These are phyloP conservation scores for Penicillium dipodomyicola DNA, from an alignment of 495 filamentous ascomycete genomes.

Conservation along the genomic window DNA sequence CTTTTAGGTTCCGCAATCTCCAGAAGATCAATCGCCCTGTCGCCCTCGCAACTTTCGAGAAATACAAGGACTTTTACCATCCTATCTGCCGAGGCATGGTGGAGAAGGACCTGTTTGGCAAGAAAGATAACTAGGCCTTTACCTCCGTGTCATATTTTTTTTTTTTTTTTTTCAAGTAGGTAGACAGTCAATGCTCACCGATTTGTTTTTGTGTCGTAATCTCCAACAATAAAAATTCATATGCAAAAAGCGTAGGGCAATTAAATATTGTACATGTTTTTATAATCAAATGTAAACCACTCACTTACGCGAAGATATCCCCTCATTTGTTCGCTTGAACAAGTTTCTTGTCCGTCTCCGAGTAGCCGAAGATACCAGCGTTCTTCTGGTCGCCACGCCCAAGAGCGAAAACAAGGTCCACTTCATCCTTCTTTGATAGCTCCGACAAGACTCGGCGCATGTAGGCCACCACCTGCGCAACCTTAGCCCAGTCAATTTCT, in stretches of 20 bases:
- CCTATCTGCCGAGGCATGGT: constrained; percentile 84
- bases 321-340: constrained; percentile 30
- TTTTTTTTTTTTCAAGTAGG: too few species aligned
- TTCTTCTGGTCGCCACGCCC: constrained; percentile 16
- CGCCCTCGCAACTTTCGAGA: constrained; percentile 79
- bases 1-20: constrained; percentile 59
- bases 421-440: constrained; percentile 63
- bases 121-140: constrained; percentile 26
- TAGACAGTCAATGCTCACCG: neutral
- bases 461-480: constrained; percentile 77
- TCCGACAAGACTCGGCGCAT: constrained; percentile 65
- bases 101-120: constrained; percentile 74
- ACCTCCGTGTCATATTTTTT: neutral
- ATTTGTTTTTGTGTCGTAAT: neutral
- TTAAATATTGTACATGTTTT: constrained; percentile 28
- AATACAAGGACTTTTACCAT: constrained; percentile 89
- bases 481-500: constrained; percentile 64
- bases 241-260: constrained; percentile 8
- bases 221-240: neutral
- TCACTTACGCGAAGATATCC: neutral
- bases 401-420: constrained; percentile 44
- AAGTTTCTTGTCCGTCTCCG: constrained; percentile 35
- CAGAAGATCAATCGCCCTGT: constrained; percentile 68
- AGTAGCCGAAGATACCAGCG: constrained; percentile 36
- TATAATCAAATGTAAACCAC: constrained; percentile 2